Percentiles rank a stretch among this genome's conserved stretches.
These are phyloP conservation scores for Calonectria hongkongensis DNA, from an alignment of 2,329 filamentous ascomycete genomes.

Conservation along the genomic window DNA sequence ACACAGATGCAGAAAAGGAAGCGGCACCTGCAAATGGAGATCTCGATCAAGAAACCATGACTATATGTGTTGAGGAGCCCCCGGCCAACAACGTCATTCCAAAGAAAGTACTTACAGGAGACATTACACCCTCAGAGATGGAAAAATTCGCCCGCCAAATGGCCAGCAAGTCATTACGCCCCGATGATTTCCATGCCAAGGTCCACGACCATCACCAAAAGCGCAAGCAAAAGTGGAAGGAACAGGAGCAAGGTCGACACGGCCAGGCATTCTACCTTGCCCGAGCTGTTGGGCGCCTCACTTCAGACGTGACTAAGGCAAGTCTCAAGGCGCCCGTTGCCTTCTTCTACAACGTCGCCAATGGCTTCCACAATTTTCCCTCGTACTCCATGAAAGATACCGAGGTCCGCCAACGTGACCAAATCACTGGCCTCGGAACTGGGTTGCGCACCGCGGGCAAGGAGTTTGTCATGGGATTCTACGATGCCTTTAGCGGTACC, in stretches of 20 bases:
- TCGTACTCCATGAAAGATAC: conserved; percentile 76
- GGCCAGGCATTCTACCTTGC: conserved; percentile 54
- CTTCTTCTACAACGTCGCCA: conserved; percentile 80
- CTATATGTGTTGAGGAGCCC: not conserved
- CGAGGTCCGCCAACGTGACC: conserved; percentile 77
- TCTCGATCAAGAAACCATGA: conserved; percentile 12
- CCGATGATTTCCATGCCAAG: conserved; percentile 68
- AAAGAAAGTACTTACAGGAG: conserved; percentile 7
- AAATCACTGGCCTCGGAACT: conserved; percentile 79
- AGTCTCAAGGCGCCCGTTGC: conserved; percentile 80
- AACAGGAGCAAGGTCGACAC: conserved; percentile 52
- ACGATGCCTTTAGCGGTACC: conserved; percentile 80
- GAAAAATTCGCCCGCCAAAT: conserved; percentile 55
- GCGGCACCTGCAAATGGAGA: not conserved
- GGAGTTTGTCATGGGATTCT: conserved; percentile 78
- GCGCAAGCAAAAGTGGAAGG: conserved; percentile 51
- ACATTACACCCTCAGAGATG: conserved; percentile 55
- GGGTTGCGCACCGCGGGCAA: conserved; percentile 78
- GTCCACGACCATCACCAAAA: conserved; percentile 47
- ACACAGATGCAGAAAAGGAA: conserved; percentile 21
- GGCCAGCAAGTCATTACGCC: conserved; percentile 61
- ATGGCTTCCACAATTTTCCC: conserved; percentile 84
- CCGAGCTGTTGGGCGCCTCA: conserved; percentile 70
- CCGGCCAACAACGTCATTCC: not conserved
- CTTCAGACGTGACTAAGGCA: conserved; percentile 76